Percentiles rank a stretch among this genome's conserved stretches.
These are phyloP conservation scores for Leccinum uliginosum DNA, from an alignment of 768 basidiomycete species.

Conservation along the genomic window DNA sequence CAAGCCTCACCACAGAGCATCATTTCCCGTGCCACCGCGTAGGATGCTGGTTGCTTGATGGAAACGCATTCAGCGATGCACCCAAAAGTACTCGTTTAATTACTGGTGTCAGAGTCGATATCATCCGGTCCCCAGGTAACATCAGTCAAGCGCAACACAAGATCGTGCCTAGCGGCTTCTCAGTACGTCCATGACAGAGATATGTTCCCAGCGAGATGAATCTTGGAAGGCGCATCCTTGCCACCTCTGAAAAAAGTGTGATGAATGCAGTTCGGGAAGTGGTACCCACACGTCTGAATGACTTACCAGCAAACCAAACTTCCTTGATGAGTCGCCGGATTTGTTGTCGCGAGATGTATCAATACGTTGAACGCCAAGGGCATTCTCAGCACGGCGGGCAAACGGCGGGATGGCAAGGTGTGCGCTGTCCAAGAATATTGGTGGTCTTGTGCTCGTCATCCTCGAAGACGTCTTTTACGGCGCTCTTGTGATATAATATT, in stretches of 20 bases:
- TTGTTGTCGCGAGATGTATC: too few species aligned
- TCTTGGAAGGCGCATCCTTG: not conserved
- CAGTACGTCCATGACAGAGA: not conserved
- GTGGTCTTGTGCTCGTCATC: slow-evolving; percentile 42
- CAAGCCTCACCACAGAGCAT: too few species aligned
- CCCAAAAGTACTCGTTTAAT: not conserved
- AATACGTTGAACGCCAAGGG: too few species aligned
- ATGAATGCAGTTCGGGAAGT: too few species aligned
- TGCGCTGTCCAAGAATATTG: too few species aligned
- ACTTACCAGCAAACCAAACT: too few species aligned
- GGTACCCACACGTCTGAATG: too few species aligned
- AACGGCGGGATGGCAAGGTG: too few species aligned
- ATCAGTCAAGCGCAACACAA: not conserved
- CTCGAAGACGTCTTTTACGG: slow-evolving; percentile 34
- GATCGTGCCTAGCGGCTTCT: not conserved
- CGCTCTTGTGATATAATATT: not conserved
- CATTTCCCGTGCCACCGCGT: too few species aligned
- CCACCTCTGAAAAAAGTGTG: not conserved
- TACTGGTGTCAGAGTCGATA: not conserved
- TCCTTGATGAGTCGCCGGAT: too few species aligned
- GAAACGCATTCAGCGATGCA: not conserved
- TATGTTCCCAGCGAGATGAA: not conserved
- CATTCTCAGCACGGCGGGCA: too few species aligned
- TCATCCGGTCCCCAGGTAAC: not conserved
- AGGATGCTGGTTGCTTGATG: not conserved